These are phyloP conservation scores for Coniochaeta prunicola DNA, from an alignment of 2,329 filamentous ascomycete genomes.

Conservation along the genomic window DNA sequence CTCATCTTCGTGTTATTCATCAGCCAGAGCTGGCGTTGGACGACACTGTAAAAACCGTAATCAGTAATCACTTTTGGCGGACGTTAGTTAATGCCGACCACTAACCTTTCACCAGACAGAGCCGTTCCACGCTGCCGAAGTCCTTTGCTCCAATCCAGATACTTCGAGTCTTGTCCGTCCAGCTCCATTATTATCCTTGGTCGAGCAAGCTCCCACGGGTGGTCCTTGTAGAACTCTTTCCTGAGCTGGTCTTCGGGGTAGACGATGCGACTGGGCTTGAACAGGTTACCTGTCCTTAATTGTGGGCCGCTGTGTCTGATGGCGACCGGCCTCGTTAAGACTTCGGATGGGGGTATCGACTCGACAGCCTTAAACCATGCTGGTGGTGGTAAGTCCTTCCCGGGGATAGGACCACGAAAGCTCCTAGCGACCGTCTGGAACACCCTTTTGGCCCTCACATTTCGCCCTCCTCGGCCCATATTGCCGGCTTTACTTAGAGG, in stretches of 20 bases:
- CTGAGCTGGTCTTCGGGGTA: slow-evolving; percentile 83
- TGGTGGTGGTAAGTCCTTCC: slow-evolving; percentile 21
- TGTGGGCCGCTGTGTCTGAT: slow-evolving; percentile 30
- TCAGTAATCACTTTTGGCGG: too few relatives aligned
- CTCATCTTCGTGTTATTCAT: slow-evolving; percentile 59
- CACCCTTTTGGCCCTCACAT: slow-evolving; percentile 16
- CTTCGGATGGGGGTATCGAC: slow-evolving; percentile 50
- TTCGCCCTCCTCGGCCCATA: slow-evolving; percentile 1
- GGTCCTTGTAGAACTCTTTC: slow-evolving; percentile 79
- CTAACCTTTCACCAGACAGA: slow-evolving; percentile 78
- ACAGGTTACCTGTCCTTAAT: slow-evolving; percentile 40
- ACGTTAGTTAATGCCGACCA: too few relatives aligned
- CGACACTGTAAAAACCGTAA: slow-evolving; percentile 53
- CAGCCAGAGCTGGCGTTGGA: slow-evolving; percentile 85
- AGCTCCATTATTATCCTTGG: slow-evolving; percentile 79
- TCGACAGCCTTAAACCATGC: slow-evolving; percentile 46
- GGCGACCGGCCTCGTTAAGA: slow-evolving; percentile 45
- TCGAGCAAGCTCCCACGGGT: slow-evolving; percentile 93
- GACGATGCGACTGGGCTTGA: slow-evolving; percentile 67
- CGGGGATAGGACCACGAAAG: slow-evolving; percentile 9
- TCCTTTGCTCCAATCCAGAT: slow-evolving; percentile 70
- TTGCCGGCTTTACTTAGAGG: not conserved
- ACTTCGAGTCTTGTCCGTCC: slow-evolving; percentile 73
- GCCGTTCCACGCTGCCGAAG: slow-evolving; percentile 68
- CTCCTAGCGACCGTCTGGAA: slow-evolving; percentile 33